Evolutionary conservation across 2,329 filamentous ascomycete genomes (phyloP), one percentile per base, ranked within the genome.

Genomic region (Colletotrichum godetiae): DNA sequence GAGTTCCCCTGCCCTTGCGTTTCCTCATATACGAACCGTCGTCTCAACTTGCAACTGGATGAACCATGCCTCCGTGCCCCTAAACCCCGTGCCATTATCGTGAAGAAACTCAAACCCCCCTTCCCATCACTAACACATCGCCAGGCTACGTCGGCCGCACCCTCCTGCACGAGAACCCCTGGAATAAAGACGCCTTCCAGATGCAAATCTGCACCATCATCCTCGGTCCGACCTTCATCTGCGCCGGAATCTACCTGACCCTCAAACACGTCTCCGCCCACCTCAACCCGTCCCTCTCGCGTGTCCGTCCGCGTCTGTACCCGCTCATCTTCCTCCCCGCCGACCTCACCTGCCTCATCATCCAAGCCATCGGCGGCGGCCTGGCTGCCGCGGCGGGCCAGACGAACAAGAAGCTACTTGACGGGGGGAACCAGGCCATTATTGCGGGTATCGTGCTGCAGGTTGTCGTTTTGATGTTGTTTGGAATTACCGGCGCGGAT

Each of bases 161-260:
- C 56, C 81, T 86, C 27, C 84, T 91, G 55, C 80, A 86, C 77
- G 59, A 80, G 57, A 89, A 90, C 80, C 89, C 89, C 4, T 92
- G 88, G 86, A 82, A 88, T 80, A 77, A 83, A 15, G 74, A 81
- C 66, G 85, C 86, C 72, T 92, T 92, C 81, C 81, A 91, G 79
- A 86, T 88, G 58, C 89, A 91, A 74, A 90, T 92, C 79, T 86
- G 86, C 81, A 84, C 86, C 80, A 89, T 91, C 81, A 88, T 90
- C 80, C 84, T 90, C 63, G 88, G 84, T n/a, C 88, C 88, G 3
- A 89, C 90, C 35, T 85, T 92, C 72, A 84, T 92, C 80, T 90
- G 89, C 81, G 89, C 90, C 75, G 87, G 86, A 78, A 88, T 92
- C 80, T 92, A 92, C 82, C 86, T 92, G 31, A 91, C 88, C 4